Evolutionary conservation across 345 rosid genomes (phyloP).

Genomic region (Bruguiera parviflora): DNA sequence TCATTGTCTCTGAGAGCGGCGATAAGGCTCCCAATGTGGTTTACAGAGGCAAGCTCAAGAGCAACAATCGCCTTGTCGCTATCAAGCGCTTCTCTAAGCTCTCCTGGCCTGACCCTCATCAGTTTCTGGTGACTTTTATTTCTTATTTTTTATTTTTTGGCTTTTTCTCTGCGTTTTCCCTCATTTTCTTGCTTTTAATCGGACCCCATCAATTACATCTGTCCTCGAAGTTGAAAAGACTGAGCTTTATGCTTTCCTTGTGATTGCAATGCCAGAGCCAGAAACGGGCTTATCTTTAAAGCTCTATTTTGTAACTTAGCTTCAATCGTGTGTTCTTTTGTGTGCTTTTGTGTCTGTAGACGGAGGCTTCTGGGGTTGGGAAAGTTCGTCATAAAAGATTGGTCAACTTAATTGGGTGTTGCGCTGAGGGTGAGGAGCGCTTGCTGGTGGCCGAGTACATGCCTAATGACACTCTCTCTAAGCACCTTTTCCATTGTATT

Average conservation of each 20-base stretch:
- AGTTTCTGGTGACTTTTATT: slow-evolving; percentile 85
- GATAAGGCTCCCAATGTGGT: slow-evolving; percentile 96
- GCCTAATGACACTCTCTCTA: slow-evolving; percentile 94
- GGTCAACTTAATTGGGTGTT: slow-evolving; percentile 89
- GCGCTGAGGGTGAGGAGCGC: slow-evolving; percentile 95
- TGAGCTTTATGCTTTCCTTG: neutral
- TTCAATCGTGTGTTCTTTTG: too few species aligned
- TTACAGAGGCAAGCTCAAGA: slow-evolving; percentile 73
- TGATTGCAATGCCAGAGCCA: too few species aligned
- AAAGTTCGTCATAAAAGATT: slow-evolving; percentile 79
- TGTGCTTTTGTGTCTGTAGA: slow-evolving; percentile 23
- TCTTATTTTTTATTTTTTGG: neutral
- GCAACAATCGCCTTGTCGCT: slow-evolving; percentile 58
- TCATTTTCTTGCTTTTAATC: too few species aligned
- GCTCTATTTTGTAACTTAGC: too few species aligned
- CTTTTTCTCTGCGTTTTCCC: neutral
- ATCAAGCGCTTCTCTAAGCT: slow-evolving; percentile 83
- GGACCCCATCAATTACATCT: too few species aligned
- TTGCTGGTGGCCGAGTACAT: slow-evolving; percentile 86
- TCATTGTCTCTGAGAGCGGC: slow-evolving; percentile 90
- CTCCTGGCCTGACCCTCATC: slow-evolving; percentile 97
- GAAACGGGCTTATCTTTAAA: too few species aligned
- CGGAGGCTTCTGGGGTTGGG: slow-evolving; percentile 90
- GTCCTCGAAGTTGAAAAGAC: neutral
- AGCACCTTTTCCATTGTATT: slow-evolving; percentile 94